phyloP scores from a whole-genome alignment of 495 filamentous ascomycete species.

The Lophiostoma macrostomum region DNA sequence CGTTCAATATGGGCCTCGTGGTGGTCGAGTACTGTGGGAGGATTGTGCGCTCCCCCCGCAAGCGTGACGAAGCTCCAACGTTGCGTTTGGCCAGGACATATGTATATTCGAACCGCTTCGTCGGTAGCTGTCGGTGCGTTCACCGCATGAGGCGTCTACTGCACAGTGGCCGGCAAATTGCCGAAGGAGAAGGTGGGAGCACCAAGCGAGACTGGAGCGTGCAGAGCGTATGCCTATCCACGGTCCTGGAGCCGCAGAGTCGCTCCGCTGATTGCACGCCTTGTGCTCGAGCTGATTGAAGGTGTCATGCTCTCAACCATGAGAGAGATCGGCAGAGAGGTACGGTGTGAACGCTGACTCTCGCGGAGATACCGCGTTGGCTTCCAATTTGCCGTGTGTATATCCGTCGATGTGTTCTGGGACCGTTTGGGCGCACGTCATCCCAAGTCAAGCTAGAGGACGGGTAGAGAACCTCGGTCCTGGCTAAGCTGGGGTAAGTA shows the following conservation, averaged over 20 bases:
- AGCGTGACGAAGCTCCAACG: neutral
- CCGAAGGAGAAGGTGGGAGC: conserved; percentile 26
- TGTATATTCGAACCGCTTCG: conserved; percentile 10
- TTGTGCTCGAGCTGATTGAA: neutral
- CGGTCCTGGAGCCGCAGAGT: conserved; percentile 16
- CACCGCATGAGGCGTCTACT: conserved; percentile 20
- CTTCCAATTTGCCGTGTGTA: conserved; percentile 20
- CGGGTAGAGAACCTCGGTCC: neutral
- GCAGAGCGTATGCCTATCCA: conserved; percentile 4
- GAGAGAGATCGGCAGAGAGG: neutral
- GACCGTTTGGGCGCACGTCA: conserved; percentile 12
- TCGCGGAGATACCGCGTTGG: conserved; percentile 11
- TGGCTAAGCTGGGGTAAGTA: no score
- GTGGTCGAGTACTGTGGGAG: neutral
- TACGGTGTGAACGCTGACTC: neutral
- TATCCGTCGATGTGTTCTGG: neutral
- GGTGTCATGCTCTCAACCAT: neutral
- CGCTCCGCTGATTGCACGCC: conserved; percentile 11
- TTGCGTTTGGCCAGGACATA: conserved; percentile 7
- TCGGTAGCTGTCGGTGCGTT: conserved; percentile 9
- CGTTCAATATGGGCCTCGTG: conserved; percentile 18
- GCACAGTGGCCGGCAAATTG: conserved; percentile 7
- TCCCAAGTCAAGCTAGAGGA: neutral
- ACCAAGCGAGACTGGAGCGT: conserved; percentile 9
- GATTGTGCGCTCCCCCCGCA: neutral